phyloP scores from a whole-genome alignment of 148 eudicot genomes.

The Heliamphora exappendiculata region DNA sequence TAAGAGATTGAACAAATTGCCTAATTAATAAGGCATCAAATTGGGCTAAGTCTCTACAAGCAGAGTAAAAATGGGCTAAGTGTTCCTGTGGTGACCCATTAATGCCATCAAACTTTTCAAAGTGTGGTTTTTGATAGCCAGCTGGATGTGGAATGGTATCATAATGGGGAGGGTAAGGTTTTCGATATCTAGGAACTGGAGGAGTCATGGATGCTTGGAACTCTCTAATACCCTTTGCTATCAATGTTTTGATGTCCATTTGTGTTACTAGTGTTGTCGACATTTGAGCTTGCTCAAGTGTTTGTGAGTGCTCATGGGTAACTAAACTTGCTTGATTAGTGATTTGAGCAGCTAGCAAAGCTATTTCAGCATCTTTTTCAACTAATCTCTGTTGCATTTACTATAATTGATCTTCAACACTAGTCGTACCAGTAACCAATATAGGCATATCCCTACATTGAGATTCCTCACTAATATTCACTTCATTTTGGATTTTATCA shows the following conservation, averaged over 20 bases:
- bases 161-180: background rate
- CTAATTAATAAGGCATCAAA: background rate
- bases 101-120: background rate
- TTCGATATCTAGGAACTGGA: background rate
- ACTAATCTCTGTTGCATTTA: background rate
- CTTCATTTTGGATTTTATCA: background rate
- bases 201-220: background rate
- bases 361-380: background rate
- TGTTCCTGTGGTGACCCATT: conserved; percentile 5
- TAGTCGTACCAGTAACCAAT: background rate
- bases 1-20: background rate
- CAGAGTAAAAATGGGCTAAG: background rate
- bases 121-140: background rate
- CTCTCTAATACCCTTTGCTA: background rate
- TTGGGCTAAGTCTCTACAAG: background rate
- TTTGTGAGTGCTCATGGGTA: background rate
- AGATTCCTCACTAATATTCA: background rate
- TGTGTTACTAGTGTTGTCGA: background rate
- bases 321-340: background rate
- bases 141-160: background rate
- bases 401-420: background rate
- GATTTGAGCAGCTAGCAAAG: background rate
- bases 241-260: background rate
- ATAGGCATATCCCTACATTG: background rate
- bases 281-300: background rate